phyloP scores from a whole-genome alignment of 2,329 filamentous ascomycete species.

The Fusarium abutilonis region DNA sequence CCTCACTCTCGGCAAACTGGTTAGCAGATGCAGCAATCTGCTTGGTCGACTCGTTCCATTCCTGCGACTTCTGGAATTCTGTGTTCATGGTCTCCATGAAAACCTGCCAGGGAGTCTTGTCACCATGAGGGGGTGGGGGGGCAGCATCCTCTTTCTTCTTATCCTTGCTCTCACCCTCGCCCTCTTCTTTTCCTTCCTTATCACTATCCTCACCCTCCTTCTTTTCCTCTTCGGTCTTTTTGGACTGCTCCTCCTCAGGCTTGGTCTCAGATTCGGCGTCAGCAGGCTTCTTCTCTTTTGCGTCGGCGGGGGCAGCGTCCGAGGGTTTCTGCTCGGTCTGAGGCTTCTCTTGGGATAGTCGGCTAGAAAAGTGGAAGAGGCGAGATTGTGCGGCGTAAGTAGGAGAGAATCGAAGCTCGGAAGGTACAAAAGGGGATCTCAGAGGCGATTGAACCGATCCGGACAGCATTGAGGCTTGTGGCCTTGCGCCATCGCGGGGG shows the following conservation, averaged over 20 bases:
- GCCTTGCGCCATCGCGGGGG: slow-evolving; percentile 42
- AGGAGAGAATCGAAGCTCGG: slow-evolving; percentile 49
- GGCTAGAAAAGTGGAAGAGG: slow-evolving; percentile 48
- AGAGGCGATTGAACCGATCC: slow-evolving; percentile 51
- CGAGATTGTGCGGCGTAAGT: slow-evolving; percentile 47
- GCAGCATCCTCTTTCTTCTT: slow-evolving; percentile 75
- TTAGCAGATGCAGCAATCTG: slow-evolving; percentile 88
- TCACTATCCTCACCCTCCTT: slow-evolving; percentile 51
- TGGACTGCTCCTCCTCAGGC: slow-evolving; percentile 56
- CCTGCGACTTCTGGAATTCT: slow-evolving; percentile 96
- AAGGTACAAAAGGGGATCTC: slow-evolving; percentile 58
- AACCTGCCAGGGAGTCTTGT: slow-evolving; percentile 98
- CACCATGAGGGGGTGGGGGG: slow-evolving; percentile 93
- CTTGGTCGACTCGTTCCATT: slow-evolving; percentile 99
- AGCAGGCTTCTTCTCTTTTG: slow-evolving; percentile 54
- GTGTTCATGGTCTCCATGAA: slow-evolving; percentile 95
- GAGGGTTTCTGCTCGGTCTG: slow-evolving; percentile 45
- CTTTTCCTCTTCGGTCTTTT: slow-evolving; percentile 54
- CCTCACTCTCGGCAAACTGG: slow-evolving; percentile 92
- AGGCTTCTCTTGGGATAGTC: slow-evolving; percentile 49
- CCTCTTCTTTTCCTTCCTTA: slow-evolving; percentile 59
- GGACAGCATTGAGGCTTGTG: slow-evolving; percentile 43
- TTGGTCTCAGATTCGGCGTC: slow-evolving; percentile 48
- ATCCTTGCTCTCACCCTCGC: slow-evolving; percentile 61
- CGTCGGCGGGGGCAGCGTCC: slow-evolving; percentile 50